Evolutionary conservation across 2,329 filamentous ascomycete genomes (phyloP), one percentile per base, ranked within the genome.

Genomic region (Cryphonectria parasitica): DNA sequence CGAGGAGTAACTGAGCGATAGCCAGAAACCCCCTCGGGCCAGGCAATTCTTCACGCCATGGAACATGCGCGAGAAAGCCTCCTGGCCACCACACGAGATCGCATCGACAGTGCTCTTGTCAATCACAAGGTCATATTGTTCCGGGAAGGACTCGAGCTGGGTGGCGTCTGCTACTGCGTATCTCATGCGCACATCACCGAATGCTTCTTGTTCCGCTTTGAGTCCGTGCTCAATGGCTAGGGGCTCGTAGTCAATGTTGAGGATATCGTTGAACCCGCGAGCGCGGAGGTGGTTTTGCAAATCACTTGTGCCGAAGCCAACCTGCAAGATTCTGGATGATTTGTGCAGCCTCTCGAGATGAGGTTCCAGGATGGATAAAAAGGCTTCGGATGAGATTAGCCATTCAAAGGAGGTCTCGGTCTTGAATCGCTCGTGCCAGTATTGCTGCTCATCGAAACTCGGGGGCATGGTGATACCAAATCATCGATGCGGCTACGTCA

Each of bases 71-170:
- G 77, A 72, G 1, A 86, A 63, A 1, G 79, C 75, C 8, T 76
- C 78, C 3, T 78, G 77, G 7, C 82, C 84, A 19, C 79, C 83
- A 60, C 85, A 86, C 0, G 84, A 80, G 5, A 87, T 77, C 2
- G 84, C 84, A 61, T 87, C 85, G 4, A 76, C 82, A 0, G 85
- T 85, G 75, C 84, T 82, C 74, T 87, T 87, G 74, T 87, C 85
- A 19, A 87, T 70, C 3, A 85, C 78, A 5, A 86, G 75, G 66
- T 84, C 78, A 60, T 81, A 86, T 25, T 69, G 67, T 8, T 34
- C 58, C 4, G 39, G 58, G 15, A n/a, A n/a, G 3, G 52, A 22
- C 7, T 61, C 39, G 0, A 85, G 76, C 65, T 77, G 77, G 0
- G 84, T 86, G n/a, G 77, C 83, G 69, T 87, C 84, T 3, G 81